Conservation (phyloP, 805 yeast genomes). For the Ogataea henricii region DNA sequence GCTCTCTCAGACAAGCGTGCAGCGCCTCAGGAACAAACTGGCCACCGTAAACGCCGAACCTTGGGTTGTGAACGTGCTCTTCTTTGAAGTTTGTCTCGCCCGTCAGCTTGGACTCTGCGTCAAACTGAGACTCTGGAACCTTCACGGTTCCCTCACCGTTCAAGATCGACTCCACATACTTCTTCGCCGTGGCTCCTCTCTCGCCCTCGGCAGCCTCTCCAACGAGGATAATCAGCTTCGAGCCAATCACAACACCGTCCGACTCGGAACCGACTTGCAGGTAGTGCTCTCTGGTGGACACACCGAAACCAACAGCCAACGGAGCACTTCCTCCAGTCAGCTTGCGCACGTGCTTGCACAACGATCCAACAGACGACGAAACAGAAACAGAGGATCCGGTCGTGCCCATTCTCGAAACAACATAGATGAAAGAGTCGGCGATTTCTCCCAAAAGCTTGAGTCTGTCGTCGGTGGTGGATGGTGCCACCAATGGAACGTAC, state of each 20-base stretch:
- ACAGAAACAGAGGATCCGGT: constrained; percentile 84
- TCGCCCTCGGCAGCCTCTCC: constrained; percentile 62
- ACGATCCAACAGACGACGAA: constrained; percentile 58
- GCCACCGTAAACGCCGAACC: constrained; percentile 96
- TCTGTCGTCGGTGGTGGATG: constrained; percentile 92
- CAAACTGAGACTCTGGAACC: constrained; percentile 27
- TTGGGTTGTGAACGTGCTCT: constrained; percentile 65
- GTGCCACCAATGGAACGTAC: constrained; percentile 93
- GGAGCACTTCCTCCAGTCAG: constrained; percentile 75
- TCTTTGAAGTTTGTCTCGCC: constrained; percentile 48
- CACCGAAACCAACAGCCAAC: constrained; percentile 96
- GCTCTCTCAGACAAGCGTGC: constrained; percentile 85
- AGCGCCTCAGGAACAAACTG: constrained; percentile 98
- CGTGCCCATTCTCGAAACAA: constrained; percentile 96
- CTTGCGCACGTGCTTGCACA: constrained; percentile 75
- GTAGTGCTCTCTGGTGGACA: constrained; percentile 90
- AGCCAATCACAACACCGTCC: constrained; percentile 96
- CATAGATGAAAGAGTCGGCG: constrained; percentile 95
- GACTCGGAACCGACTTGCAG: constrained; percentile 74
- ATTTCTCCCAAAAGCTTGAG: constrained; percentile 74
- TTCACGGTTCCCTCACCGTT: constrained; percentile 50
- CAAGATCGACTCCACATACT: constrained; percentile 68
- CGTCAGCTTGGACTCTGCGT: constrained; percentile 19
- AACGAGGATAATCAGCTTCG: constrained; percentile 72
- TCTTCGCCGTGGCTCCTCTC: constrained; percentile 63